phyloP scores from a whole-genome alignment of 768 basidiomycete species.

The Suillus variegatus region DNA sequence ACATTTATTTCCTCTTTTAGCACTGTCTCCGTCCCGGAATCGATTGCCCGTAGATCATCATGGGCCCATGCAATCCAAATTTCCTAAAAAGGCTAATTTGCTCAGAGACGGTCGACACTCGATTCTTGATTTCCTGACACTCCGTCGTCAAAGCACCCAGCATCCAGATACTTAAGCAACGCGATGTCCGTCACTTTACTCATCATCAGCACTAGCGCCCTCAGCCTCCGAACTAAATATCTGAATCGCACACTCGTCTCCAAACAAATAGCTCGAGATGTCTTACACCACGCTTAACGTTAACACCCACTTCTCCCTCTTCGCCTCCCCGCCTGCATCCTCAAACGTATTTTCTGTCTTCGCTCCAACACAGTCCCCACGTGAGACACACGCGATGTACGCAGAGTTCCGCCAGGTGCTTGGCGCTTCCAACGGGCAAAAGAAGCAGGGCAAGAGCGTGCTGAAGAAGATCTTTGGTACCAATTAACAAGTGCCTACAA shows the following conservation, averaged over 20 bases:
- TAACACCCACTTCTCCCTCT: constrained; percentile 13
- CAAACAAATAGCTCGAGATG: constrained; percentile 20
- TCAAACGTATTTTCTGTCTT: constrained; percentile 36
- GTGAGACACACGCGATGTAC: constrained; percentile 39
- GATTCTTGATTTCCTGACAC: neutral
- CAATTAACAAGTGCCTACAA: neutral
- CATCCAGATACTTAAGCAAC: constrained; percentile 5
- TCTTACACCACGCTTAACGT: constrained; percentile 24
- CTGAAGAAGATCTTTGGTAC: constrained; percentile 4
- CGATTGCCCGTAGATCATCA: neutral
- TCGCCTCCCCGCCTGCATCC: constrained; percentile 26
- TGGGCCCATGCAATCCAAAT: neutral
- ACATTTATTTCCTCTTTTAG: neutral
- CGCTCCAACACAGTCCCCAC: constrained; percentile 34
- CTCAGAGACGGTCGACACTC: neutral
- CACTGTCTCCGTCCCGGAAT: neutral
- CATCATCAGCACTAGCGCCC: constrained; percentile 1
- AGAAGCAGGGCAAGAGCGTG: constrained; percentile 1
- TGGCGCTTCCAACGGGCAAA: neutral
- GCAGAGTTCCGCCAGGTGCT: constrained; percentile 35
- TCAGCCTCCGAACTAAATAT: neutral
- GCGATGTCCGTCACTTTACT: neutral
- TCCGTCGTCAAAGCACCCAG: constrained; percentile 3
- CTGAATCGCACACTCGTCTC: neutral
- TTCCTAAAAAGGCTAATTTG: neutral